phyloP scores from a whole-genome alignment of 2,329 filamentous ascomycete genomes.

The Cordyceps sp. region DNA sequence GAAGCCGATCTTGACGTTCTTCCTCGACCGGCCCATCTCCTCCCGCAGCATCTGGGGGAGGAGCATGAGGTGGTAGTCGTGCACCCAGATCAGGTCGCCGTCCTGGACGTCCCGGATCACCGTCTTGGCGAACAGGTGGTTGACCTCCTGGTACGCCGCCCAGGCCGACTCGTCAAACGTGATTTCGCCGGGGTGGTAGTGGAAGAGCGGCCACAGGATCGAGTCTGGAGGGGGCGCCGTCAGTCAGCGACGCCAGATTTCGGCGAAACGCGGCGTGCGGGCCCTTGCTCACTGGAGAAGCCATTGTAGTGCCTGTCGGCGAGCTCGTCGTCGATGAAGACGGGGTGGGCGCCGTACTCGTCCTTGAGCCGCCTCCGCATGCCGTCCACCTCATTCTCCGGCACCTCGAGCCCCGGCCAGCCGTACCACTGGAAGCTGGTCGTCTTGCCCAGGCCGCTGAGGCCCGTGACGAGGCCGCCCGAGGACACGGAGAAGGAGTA shows the following conservation, averaged over 20 bases:
- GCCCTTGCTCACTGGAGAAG: constrained; percentile 92
- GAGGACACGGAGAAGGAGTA: constrained; percentile 96
- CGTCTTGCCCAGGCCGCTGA: constrained; percentile 81
- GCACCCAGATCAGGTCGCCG: constrained; percentile 92
- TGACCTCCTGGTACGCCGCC: constrained; percentile 86
- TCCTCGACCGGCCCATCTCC: constrained; percentile 62
- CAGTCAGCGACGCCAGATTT: background rate
- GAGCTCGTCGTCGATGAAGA: constrained; percentile 86
- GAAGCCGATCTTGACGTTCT: constrained; percentile 95
- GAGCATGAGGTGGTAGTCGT: constrained; percentile 97
- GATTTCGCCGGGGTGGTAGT: constrained; percentile 97
- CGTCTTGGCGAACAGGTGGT: constrained; percentile 77
- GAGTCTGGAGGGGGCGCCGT: constrained; percentile 42
- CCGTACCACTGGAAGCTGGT: constrained; percentile 98
- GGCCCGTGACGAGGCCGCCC: constrained; percentile 81
- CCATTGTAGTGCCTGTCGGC: constrained; percentile 96
- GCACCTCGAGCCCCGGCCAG: constrained; percentile 88
- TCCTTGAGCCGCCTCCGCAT: constrained; percentile 69
- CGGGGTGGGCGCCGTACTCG: constrained; percentile 76
- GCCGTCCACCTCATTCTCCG: constrained; percentile 59
- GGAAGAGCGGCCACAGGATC: constrained; percentile 96
- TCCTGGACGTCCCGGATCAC: constrained; percentile 80
- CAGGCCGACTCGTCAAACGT: constrained; percentile 93
- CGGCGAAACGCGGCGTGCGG: constrained; percentile 15
- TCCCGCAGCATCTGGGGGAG: constrained; percentile 89